Percentiles rank a stretch among this genome's conserved stretches.
These are phyloP conservation scores for Colletotrichum costaricense DNA, from an alignment of 2,329 filamentous ascomycete species.

Conservation along the genomic window DNA sequence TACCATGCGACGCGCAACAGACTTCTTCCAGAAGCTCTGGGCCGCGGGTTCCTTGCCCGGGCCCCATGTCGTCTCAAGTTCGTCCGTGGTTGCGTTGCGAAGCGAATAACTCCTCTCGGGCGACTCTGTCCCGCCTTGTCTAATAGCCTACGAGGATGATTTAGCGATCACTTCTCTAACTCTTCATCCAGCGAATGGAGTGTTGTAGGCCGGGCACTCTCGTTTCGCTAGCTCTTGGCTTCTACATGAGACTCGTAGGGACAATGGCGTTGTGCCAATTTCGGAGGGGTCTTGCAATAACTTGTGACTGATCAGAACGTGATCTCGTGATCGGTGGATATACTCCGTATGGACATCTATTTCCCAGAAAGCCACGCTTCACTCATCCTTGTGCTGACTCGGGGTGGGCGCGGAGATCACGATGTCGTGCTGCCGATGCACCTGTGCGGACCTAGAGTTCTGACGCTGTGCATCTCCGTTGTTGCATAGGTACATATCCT, in stretches of 20 bases:
- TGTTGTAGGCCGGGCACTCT: background rate
- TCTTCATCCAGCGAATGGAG: background rate
- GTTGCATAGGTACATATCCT: background rate
- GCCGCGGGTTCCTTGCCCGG: constrained; percentile 3
- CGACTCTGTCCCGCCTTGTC: background rate
- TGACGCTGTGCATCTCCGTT: constrained; percentile 14
- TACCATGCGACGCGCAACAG: constrained; percentile 5
- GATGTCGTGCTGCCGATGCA: constrained; percentile 34
- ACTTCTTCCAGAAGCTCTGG: constrained; percentile 26
- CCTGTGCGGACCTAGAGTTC: constrained; percentile 20
- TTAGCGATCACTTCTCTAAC: background rate
- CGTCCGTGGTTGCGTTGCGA: background rate
- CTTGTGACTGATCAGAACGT: background rate
- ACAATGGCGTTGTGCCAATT: background rate
- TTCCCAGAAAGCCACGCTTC: background rate
- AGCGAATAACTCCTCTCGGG: background rate
- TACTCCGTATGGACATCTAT: background rate
- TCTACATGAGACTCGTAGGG: background rate
- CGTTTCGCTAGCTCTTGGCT: background rate
- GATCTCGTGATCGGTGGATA: constrained; percentile 20
- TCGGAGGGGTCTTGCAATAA: background rate
- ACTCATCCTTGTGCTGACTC: constrained; percentile 22
- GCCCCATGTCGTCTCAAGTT: constrained; percentile 21
- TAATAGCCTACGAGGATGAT: background rate
- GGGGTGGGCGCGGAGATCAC: constrained; percentile 24